Base-by-base conservation (phyloP, 352 stramenopile species). In the Phytophthora rubi region DNA sequence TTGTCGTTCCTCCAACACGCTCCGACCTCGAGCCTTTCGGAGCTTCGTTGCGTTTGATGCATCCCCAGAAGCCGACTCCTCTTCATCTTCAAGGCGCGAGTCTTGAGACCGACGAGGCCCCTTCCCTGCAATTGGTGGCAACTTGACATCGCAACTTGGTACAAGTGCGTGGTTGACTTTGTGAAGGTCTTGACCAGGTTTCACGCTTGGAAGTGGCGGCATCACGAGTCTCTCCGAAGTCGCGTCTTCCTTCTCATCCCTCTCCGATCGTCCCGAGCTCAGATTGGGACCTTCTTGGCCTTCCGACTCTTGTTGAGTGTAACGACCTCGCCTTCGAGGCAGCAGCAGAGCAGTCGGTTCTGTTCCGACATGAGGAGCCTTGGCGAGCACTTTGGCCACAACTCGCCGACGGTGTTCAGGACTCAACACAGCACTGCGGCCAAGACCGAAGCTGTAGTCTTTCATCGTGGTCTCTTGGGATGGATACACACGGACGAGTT, bases 391-490 rank as follows among this genome's bases (percentile, higher is more conserved):
- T 30, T 82, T 85, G 10, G 79, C 78, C 21, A 91, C 68, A 30
- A 92, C 78, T 6, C 63, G 53, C 10, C 69, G 52, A 1, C 82
- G 75, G 28, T 90, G 82, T 8, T 76, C 70, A 1, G 63, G 7
- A 1, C 54, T 78, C 23, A 86, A 73, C 1, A 90, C 75, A 2
- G 82, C 67, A 23, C 85, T 88, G 15, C 63, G 76, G 2, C 88
- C 88, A 0, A 92, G 61, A 0, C 89, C 89, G 62, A 96, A 95
- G 37, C 75, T 91, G 32, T 81, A 37, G 65, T 94, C 88, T 35
- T 85, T 85, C 12, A 95, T 78, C 3, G 73, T 81, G 0, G 88
- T 95, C 45, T 93, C 85, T 59, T 94, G 86, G 2, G 84, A 92
- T 7, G 86, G 84, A 58, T 88, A 91, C 0, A 91, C 71, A 0